Evolutionary conservation across 2,329 filamentous ascomycete genomes (phyloP).

Genomic region (Fonsecaea pugnacius): DNA sequence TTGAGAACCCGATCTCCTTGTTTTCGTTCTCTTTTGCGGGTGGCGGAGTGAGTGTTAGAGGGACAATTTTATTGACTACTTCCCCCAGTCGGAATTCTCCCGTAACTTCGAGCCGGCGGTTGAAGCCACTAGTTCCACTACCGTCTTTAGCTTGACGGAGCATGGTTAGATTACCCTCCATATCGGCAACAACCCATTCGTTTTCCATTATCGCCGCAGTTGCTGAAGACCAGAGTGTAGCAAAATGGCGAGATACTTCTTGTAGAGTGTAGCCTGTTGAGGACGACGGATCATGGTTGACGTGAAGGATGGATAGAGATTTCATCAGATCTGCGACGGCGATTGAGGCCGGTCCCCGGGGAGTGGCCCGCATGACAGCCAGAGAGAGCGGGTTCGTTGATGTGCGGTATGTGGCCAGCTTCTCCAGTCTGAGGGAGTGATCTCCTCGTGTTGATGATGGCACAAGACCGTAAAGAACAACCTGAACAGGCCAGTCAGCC

Average conservation of each 20-base stretch:
- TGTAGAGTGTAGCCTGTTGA: slow-evolving; percentile 52
- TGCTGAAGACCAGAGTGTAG: slow-evolving; percentile 80
- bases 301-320: slow-evolving; percentile 79
- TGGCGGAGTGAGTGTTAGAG: slow-evolving; percentile 59
- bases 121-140: slow-evolving; percentile 69
- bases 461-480: slow-evolving; percentile 62
- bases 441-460: slow-evolving; percentile 37
- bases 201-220: slow-evolving; percentile 73
- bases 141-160: slow-evolving; percentile 54
- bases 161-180: slow-evolving; percentile 83
- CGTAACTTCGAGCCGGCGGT: slow-evolving; percentile 69
- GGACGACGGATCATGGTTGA: slow-evolving; percentile 46
- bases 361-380: slow-evolving; percentile 62
- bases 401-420: slow-evolving; percentile 76
- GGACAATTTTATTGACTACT: slow-evolving; percentile 86
- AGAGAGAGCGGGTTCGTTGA: slow-evolving; percentile 84
- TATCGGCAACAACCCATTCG: slow-evolving; percentile 81
- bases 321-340: slow-evolving; percentile 94
- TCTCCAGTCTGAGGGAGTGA: slow-evolving; percentile 61
- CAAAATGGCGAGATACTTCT: slow-evolving; percentile 79
- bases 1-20: slow-evolving; percentile 7
- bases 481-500: slow-evolving; percentile 43
- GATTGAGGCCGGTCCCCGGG: slow-evolving; percentile 62
- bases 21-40: slow-evolving; percentile 5
- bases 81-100: slow-evolving; percentile 87